phyloP scores from a whole-genome alignment of 257 asterid genomes.

The Ehretia macrophylla region DNA sequence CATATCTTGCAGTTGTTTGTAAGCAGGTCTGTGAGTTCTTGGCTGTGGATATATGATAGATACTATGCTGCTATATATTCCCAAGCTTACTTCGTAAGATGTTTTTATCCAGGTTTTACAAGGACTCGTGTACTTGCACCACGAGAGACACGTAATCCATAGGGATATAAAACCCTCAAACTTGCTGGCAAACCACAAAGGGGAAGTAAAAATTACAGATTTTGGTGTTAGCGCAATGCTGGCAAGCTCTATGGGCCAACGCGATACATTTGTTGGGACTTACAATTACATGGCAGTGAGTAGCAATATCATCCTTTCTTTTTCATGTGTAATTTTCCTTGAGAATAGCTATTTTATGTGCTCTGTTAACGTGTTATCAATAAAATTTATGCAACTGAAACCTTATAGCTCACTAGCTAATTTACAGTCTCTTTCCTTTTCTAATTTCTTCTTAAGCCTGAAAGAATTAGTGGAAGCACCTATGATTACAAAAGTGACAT shows the following conservation, averaged over 20 bases:
- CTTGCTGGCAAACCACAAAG: constrained; percentile 83
- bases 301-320: constrained; percentile 10
- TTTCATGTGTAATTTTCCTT: constrained; percentile 1
- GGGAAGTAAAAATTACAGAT: constrained; percentile 94
- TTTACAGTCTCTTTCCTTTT: background rate
- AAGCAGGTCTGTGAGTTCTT: constrained; percentile 64
- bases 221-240: constrained; percentile 99
- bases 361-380: background rate
- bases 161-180: constrained; percentile 84
- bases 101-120: constrained; percentile 64
- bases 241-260: constrained; percentile 89
- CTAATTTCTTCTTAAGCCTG: constrained; percentile 56
- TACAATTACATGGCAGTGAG: constrained; percentile 97
- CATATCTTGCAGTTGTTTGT: constrained; percentile 89
- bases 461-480: constrained; percentile 89
- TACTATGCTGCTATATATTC: background rate
- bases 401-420: constrained; percentile 1
- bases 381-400: background rate
- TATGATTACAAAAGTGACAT: constrained; percentile 67
- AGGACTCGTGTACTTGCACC: constrained; percentile 83
- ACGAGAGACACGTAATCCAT: constrained; percentile 89
- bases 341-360: background rate
- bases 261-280: constrained; percentile 95
- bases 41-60: constrained; percentile 4
- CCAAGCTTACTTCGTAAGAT: background rate